Evolutionary conservation across 208 protist genomes (phyloP).

Genomic region (Trypanosoma platydactyli): DNA sequence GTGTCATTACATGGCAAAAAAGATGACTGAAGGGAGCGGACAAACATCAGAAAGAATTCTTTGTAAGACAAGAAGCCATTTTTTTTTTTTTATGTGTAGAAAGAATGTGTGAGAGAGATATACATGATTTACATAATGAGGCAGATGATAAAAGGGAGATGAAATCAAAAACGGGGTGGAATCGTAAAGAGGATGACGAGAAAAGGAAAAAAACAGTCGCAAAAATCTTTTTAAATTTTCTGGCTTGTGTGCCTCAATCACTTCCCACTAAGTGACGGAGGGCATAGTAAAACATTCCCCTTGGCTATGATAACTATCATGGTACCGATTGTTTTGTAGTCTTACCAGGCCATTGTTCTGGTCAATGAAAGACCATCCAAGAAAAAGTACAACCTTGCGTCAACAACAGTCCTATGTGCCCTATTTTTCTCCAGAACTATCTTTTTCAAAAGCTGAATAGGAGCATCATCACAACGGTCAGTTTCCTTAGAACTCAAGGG

Average conservation of each 20-base stretch:
- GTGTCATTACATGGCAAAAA: neutral
- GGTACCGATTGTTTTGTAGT: neutral
- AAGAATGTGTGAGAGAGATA: neutral
- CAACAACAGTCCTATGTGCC: conserved; percentile 39
- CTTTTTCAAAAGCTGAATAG: conserved; percentile 27
- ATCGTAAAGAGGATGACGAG: conserved; percentile 15
- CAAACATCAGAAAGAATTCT: neutral
- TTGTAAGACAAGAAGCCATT: neutral
- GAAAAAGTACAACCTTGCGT: conserved; percentile 75
- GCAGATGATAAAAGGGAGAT: conserved; percentile 1
- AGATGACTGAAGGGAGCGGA: neutral
- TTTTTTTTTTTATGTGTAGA: neutral
- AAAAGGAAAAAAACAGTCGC: conserved; percentile 22
- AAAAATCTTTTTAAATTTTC: too few relatives aligned
- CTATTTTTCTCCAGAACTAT: conserved; percentile 30
- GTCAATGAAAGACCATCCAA: conserved; percentile 29
- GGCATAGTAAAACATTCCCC: too few relatives aligned
- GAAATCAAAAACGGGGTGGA: conserved; percentile 4
- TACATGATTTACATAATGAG: conserved; percentile 25
- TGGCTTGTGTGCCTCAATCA: too few relatives aligned
- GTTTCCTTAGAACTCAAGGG: conserved; percentile 28
- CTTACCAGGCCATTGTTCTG: neutral
- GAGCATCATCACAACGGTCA: conserved; percentile 12
- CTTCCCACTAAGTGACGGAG: too few relatives aligned
- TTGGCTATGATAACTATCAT: conserved; percentile 1